Base-by-base conservation (phyloP, 139 green algal genomes). In the Volvox africanus region DNA sequence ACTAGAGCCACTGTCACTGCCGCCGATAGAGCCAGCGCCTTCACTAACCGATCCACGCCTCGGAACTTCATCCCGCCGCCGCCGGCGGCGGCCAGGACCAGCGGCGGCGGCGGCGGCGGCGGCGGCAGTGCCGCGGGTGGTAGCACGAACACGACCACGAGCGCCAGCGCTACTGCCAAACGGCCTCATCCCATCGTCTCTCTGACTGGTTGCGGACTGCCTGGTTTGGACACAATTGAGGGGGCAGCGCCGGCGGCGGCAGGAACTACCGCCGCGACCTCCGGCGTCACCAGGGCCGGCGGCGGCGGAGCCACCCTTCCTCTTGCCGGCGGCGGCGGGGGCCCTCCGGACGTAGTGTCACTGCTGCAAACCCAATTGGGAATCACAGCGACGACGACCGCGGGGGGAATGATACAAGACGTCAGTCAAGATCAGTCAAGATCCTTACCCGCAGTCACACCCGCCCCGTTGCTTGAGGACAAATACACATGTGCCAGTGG, bases 341-440 rank as follows among this genome's bases (percentile, higher is more conserved):
- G 17, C 22, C 22, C 85, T 0, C 61, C 86, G 22, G 87, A 91
- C 76, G 86, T 91, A 22, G 61, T 91, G 32, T 91, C 87, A 0
- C 20, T 86, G 87, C 87, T 91, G 50, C 76, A 86, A 35, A 62
- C 87, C 17, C 76, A 86, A 14, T n/a, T 86, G 32, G 87, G 87
- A 16, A 32, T 90, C 33, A n/a, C 37, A n/a, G n/a, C n/a, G n/a
- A n/a, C n/a, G n/a, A n/a, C n/a, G n/a, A n/a, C n/a, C n/a, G n/a
- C n/a, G n/a, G n/a, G n/a, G n/a, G n/a, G n/a, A n/a, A n/a, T n/a
- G n/a, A n/a, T n/a, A n/a, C n/a, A n/a, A n/a, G n/a, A n/a, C n/a
- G n/a, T n/a, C n/a, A n/a, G n/a, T n/a, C n/a, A n/a, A n/a, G n/a
- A n/a, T n/a, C n/a, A n/a, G n/a, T n/a, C n/a, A n/a, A n/a, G n/a